These are phyloP conservation scores for Sanghuangporus weigelae DNA, from an alignment of 1,284 basidiomycete species.

Conservation along the genomic window DNA sequence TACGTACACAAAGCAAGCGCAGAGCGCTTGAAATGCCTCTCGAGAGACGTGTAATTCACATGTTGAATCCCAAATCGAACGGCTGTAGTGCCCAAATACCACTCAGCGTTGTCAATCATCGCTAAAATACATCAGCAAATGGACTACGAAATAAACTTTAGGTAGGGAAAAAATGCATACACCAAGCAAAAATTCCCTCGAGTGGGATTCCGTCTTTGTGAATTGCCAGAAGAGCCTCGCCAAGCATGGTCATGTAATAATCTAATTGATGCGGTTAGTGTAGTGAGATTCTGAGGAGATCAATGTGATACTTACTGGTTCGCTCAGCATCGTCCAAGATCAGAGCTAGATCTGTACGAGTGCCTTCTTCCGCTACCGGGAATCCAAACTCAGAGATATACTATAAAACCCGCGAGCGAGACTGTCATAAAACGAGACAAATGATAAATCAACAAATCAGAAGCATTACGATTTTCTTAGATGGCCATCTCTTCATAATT, in stretches of 20 bases:
- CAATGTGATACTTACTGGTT: slow-evolving; percentile 31
- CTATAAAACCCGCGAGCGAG: slow-evolving; percentile 23
- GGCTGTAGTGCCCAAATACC: slow-evolving; percentile 32
- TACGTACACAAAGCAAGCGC: slow-evolving; percentile 39
- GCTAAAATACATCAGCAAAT: slow-evolving; percentile 28
- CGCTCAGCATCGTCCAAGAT: slow-evolving; percentile 41
- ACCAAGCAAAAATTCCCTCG: slow-evolving; percentile 39
- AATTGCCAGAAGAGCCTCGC: slow-evolving; percentile 37
- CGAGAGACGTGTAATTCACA: slow-evolving; percentile 43
- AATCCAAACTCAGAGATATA: slow-evolving; percentile 44
- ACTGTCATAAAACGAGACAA: neutral
- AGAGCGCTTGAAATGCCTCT: slow-evolving; percentile 42
- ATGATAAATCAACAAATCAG: neutral
- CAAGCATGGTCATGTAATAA: slow-evolving; percentile 40
- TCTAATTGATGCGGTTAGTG: slow-evolving; percentile 23
- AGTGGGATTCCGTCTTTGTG: slow-evolving; percentile 39
- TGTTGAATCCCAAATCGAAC: slow-evolving; percentile 44
- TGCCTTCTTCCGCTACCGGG: slow-evolving; percentile 36
- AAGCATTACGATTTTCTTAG: slow-evolving; percentile 36
- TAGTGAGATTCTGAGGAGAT: neutral
- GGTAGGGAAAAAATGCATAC: slow-evolving; percentile 24
- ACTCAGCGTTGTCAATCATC: slow-evolving; percentile 44
- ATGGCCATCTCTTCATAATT: slow-evolving; percentile 38
- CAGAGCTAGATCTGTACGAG: slow-evolving; percentile 36
- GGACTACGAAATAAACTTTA: slow-evolving; percentile 17